Base-by-base conservation (phyloP, 768 basidiomycete species). In the Lactarius trivialis region DNA sequence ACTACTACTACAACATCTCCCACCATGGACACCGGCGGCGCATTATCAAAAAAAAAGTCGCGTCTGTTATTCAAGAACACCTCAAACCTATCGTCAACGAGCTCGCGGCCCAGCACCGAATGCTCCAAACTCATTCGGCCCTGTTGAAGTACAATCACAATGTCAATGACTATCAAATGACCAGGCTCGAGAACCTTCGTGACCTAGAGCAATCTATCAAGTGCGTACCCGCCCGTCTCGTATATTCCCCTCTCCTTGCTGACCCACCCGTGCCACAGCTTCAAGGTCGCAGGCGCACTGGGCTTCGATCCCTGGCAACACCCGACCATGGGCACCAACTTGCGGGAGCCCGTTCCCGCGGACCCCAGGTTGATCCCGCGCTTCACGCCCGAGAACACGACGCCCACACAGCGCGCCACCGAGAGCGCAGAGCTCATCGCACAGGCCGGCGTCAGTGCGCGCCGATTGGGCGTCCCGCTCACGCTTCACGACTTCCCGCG, bases 141-240 rank as follows among this genome's bases (percentile, higher is more conserved):
- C 26, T 63, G 12, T 48, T 63, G 17, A 59, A 21, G 24, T 37
- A 63, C 48, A 55, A 63, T 24, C 53, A 63, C 54, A 63, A 63
- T 7, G 48, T 63, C 24, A 63, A 59, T n/a, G 37, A 60, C 48
- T 63, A 60, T 14, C 62, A 63, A 30, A 55, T 51, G 62, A 9
- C 19, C 33, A 59, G 48, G 24, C 45, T 63, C 8, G 62, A 63
- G 58, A 55, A 55, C 37, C 48, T 63, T 6, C 62, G 62, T 28
- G 33, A 63, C 41, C 37, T 63, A 12, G 62, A 55, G 33, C 62
- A 63, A 28, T 63, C 62, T 39, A 36, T 63, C 57, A 63, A 63
- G 62, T 63, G 30, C 14, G 58, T 26, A 26, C 28, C 14, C 19
- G 12, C 1, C 30, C 24, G 7, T 43, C 51, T 9, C 28, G 8